Evolutionary conservation across 2,329 filamentous ascomycete genomes (phyloP), one percentile per base, ranked within the genome.

Genomic region (Fusarium chlamydosporum): DNA sequence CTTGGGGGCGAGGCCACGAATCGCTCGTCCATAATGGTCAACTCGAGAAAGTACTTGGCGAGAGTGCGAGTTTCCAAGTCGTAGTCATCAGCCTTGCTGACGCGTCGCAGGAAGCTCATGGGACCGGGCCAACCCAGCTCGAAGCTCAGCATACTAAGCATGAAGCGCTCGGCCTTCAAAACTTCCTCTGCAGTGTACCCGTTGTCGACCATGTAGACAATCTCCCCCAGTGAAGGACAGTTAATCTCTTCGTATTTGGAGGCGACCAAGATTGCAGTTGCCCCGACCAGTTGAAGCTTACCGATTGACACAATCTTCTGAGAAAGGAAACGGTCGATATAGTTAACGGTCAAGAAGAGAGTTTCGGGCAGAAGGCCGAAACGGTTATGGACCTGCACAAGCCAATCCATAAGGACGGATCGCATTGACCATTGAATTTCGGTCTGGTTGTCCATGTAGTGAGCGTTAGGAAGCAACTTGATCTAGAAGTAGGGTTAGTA

Each of bases 381-480:
- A 35, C 96, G 92, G 73, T 91, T 89, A 78, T 99, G 96, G 31
- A 99, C 96, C 79, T 99, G 94, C 46, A 98, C 92, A 42, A 99
- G 86, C 96, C 96, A 99, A 79, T 98, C 96, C 90, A 99, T 96
- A 56, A 99, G 85, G 23, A 98, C 93, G 7, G 94, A 91, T 46
- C 96, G 93, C 96, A 98, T 99, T 4, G 94, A 97, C 96, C 96
- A 99, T 77, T 97, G 93, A 59, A 99, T 96, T 79, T 98, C 95
- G n/a, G 91, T 90, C 79, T 99, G 96, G 71, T 92, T 90, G 67
- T 97, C 93, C 95, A 99, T 99, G 84, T 99, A 99, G 78, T 96
- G 89, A 5, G 93, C 86, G 75, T 96, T 94, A 2, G 96, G 96
- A 40, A 94, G 85, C 88, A 97, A 92, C 72, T 85, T 89, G 78